Base-by-base conservation (phyloP, 768 basidiomycete species). In the Mycena metata region DNA sequence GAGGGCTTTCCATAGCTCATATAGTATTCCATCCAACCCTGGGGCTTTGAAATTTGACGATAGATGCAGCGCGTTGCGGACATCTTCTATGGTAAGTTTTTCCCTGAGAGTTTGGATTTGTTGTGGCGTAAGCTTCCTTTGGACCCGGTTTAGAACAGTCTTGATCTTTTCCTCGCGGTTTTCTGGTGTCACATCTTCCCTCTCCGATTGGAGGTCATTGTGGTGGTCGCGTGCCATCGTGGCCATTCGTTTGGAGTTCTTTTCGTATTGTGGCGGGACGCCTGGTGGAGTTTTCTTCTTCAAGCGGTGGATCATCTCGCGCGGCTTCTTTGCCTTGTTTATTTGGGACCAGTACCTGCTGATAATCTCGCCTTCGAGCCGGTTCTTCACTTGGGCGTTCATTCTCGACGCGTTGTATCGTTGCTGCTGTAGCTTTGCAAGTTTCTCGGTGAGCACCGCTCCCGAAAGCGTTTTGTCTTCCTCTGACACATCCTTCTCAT, bases 21-120 rank as follows among this genome's bases (percentile, higher is more conserved):
- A 60, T 41, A 12, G n/a, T 12, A 60, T 39, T 3, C 59, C 59
- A 13, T 60, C 17, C 12, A 60, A 35, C 0, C 59, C 59, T 5
- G 59, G 47, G 21, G 59, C 59, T 36, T 60, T 60, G 21, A 47
- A 33, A 24, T 59, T 57, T 17, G 36, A 19, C 6, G 55, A 41
- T 11, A 43, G 21, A 7, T 42, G 41, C 3, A 57, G 41, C 1
- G 55, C 55, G 12, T 23, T 11, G 15, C 21, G 5, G 3, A 59
- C 57, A 16, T 59, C 57, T 17, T 54, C 35, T 2, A 6, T 13
- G 17, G 33, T 54, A 7, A 36, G 30, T 36, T 36, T 30, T 2
- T 13, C 19, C 11, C 19, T 33, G 30, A 54, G 51, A 4, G 10
- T 8, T 8, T 41, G 15, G 21, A 4, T 17, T 17, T 55, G 52